Evolutionary conservation across 148 eudicot genomes (phyloP).

Genomic region (Arbutus unedo): DNA sequence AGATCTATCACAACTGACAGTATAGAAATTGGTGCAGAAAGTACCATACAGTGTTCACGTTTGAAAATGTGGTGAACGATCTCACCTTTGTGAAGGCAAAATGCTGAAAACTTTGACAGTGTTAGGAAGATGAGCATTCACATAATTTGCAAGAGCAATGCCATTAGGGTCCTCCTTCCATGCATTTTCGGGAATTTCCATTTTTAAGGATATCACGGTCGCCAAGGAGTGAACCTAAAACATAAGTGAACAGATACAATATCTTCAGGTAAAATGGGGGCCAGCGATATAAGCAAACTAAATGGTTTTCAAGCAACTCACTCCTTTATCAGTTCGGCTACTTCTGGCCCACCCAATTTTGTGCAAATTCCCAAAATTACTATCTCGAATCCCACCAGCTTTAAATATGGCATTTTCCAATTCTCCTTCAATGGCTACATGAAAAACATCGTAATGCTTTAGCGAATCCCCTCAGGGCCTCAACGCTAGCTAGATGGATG

Average conservation of each 20-base stretch:
- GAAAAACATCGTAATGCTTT: conserved; percentile 27
- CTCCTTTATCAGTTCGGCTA: conserved; percentile 95
- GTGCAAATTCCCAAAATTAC: conserved; percentile 72
- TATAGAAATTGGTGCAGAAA: background rate
- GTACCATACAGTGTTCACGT: background rate
- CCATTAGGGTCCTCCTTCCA: conserved; percentile 87
- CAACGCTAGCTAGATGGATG: conserved; percentile 11
- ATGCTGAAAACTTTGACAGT: conserved; percentile 77
- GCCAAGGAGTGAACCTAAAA: conserved; percentile 85
- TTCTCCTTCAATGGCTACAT: conserved; percentile 79
- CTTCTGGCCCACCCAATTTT: conserved; percentile 89
- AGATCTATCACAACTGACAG: background rate
- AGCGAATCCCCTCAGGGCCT: conserved; percentile 16
- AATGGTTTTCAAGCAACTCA: conserved; percentile 30
- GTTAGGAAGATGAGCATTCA: conserved; percentile 70
- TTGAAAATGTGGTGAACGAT: background rate
- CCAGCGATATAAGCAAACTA: background rate
- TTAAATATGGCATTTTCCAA: conserved; percentile 73
- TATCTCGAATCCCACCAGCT: conserved; percentile 84
- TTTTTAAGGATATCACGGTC: conserved; percentile 80
- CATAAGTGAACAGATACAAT: conserved; percentile 7
- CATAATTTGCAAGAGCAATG: conserved; percentile 55
- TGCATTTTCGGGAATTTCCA: conserved; percentile 84
- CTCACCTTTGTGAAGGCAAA: conserved; percentile 76
- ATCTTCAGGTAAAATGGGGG: background rate